Evolutionary conservation across 352 stramenopile genomes (phyloP).

Genomic region (Globisporangium cystogenes): DNA sequence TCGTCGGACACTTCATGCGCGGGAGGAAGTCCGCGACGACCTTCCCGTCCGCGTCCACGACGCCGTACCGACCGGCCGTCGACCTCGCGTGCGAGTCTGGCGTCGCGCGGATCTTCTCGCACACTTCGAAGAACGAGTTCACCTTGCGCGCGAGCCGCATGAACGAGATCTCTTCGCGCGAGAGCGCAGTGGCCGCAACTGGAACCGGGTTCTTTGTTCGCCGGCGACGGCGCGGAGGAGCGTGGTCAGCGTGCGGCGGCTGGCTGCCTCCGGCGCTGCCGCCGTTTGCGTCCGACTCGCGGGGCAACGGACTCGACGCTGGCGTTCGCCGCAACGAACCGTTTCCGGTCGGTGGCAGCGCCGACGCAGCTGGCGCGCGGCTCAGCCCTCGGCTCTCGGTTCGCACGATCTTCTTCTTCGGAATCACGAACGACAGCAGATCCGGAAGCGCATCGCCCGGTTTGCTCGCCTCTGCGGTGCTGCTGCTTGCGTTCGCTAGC

Average conservation of each 20-base stretch:
- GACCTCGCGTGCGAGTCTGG: constrained; percentile 3
- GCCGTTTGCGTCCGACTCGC: background rate
- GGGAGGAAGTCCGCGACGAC: constrained; percentile 11
- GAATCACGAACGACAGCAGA: constrained; percentile 34
- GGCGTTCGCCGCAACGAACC: constrained; percentile 4
- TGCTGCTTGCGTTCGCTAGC: background rate
- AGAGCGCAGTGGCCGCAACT: constrained; percentile 17
- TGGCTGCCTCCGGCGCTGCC: background rate
- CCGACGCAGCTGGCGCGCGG: background rate
- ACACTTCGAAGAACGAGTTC: constrained; percentile 45
- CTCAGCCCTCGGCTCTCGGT: background rate
- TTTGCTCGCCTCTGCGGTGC: background rate
- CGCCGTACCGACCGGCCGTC: constrained; percentile 9
- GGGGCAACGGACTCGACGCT: constrained; percentile 7
- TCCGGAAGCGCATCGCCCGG: constrained; percentile 5
- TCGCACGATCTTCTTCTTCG: constrained; percentile 27
- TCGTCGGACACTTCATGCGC: constrained; percentile 15
- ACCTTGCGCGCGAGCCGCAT: constrained; percentile 45
- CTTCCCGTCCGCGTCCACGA: constrained; percentile 8
- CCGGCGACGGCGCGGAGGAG: background rate
- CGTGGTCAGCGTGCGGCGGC: background rate
- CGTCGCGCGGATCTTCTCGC: constrained; percentile 6
- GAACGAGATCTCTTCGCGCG: constrained; percentile 31
- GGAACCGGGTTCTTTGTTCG: constrained; percentile 48
- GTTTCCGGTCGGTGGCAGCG: constrained; percentile 3